A percentile compares a stretch with the other conserved stretches of the same genome.
These are phyloP conservation scores for Saposhnikovia divaricata DNA, from an alignment of 129 eudicot species.

Conservation along the genomic window DNA sequence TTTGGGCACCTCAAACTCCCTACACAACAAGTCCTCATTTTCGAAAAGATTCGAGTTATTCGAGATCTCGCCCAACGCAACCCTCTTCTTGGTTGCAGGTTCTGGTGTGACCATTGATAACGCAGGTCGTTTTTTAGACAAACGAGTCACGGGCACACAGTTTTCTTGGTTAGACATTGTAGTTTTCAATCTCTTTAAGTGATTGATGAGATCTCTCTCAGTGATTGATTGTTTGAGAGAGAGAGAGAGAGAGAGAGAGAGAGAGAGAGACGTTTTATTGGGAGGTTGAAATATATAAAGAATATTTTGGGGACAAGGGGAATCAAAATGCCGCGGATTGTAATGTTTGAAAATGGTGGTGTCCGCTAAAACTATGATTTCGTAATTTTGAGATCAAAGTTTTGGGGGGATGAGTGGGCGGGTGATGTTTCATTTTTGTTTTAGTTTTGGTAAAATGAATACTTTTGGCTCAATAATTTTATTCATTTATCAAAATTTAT, in stretches of 20 bases:
- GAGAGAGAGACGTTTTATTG: no score
- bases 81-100: slow-evolving; percentile 53
- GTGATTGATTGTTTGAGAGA: not conserved
- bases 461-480: no score
- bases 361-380: not conserved
- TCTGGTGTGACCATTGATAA: slow-evolving; percentile 21
- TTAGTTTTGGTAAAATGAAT: not conserved
- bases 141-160: slow-evolving; percentile 47
- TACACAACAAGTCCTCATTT: not conserved
- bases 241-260: not conserved
- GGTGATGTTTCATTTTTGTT: not conserved
- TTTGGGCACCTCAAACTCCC: slow-evolving; percentile 16
- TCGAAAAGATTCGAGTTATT: slow-evolving; percentile 2
- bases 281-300: not conserved
- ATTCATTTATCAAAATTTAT: no score
- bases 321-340: not conserved
- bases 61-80: slow-evolving; percentile 63
- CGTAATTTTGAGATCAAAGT: not conserved
- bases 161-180: slow-evolving; percentile 64
- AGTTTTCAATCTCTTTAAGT: not conserved
- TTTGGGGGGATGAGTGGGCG: not conserved
- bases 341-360: not conserved
- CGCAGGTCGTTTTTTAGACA: slow-evolving; percentile 59
- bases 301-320: not conserved
- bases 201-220: no score